These are phyloP conservation scores for Eucommia ulmoides DNA, from an alignment of 257 asterid species.

Conservation along the genomic window DNA sequence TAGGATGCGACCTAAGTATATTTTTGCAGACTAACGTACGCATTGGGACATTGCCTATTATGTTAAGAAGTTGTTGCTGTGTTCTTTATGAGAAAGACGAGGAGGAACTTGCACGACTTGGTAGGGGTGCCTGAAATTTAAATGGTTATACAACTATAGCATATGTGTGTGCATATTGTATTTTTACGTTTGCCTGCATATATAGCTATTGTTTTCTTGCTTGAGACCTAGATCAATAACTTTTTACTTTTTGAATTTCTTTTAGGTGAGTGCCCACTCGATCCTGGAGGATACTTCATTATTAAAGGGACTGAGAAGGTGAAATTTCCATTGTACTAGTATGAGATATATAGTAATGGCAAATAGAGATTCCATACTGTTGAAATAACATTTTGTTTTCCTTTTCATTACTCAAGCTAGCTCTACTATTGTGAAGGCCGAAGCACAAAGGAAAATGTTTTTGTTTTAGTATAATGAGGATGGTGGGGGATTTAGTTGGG, in stretches of 20 bases:
- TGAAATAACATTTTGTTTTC: too few relatives aligned
- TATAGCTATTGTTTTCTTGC: background rate
- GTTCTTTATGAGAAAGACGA: slow-evolving; percentile 74
- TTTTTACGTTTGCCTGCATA: too few relatives aligned
- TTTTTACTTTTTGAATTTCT: slow-evolving; percentile 10
- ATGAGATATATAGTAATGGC: too few relatives aligned
- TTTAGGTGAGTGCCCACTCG: slow-evolving; percentile 95
- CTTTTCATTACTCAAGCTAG: too few relatives aligned
- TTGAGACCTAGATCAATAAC: background rate
- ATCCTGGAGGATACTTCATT: slow-evolving; percentile 93
- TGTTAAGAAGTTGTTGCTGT: slow-evolving; percentile 72
- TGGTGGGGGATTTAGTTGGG: too few relatives aligned
- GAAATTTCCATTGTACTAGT: too few relatives aligned
- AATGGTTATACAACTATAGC: slow-evolving; percentile 7
- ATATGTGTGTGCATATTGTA: too few relatives aligned
- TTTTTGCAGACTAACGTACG: slow-evolving; percentile 27
- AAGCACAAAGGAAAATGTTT: too few relatives aligned
- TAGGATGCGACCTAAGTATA: too few relatives aligned
- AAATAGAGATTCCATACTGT: too few relatives aligned
- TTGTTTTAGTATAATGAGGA: too few relatives aligned
- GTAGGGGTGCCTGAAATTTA: slow-evolving; percentile 23
- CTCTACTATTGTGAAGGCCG: too few relatives aligned
- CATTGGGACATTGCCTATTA: slow-evolving; percentile 89
- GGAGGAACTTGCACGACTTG: slow-evolving; percentile 71
- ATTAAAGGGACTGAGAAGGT: slow-evolving; percentile 95